Evolutionary conservation across 352 stramenopile species (phyloP).

Genomic region (Phytophthora kernoviae): DNA sequence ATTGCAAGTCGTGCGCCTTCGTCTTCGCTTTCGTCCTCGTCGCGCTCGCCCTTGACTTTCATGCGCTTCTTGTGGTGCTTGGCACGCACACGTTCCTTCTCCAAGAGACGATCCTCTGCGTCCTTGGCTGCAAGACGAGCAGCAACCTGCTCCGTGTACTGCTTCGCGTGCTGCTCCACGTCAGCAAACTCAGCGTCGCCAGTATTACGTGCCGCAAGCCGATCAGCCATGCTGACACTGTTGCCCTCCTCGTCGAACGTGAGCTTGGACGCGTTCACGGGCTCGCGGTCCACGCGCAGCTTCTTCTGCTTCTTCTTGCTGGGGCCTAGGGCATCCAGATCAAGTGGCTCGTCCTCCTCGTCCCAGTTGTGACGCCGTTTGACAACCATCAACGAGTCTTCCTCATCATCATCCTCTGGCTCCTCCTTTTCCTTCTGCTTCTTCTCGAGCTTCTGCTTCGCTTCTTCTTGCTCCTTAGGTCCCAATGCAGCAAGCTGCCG

Average conservation of each 20-base stretch:
- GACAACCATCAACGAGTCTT: slow-evolving; percentile 93
- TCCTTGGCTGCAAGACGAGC: slow-evolving; percentile 81
- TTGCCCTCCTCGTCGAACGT: slow-evolving; percentile 96
- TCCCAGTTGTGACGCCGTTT: slow-evolving; percentile 91
- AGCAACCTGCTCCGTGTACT: slow-evolving; percentile 67
- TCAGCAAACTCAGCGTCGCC: slow-evolving; percentile 59
- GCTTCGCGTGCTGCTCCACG: slow-evolving; percentile 66
- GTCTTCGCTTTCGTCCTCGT: slow-evolving; percentile 35
- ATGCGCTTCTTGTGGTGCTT: slow-evolving; percentile 91
- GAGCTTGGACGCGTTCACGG: slow-evolving; percentile 80
- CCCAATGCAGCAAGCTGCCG: slow-evolving; percentile 63
- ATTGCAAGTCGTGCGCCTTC: slow-evolving; percentile 39
- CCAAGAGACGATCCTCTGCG: slow-evolving; percentile 71
- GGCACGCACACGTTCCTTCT: slow-evolving; percentile 88
- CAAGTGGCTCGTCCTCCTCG: slow-evolving; percentile 53
- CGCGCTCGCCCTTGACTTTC: slow-evolving; percentile 80
- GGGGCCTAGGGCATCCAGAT: slow-evolving; percentile 56
- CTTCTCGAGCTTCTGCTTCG: slow-evolving; percentile 36
- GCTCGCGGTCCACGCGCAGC: slow-evolving; percentile 75
- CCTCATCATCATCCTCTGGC: slow-evolving; percentile 65
- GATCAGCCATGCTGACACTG: slow-evolving; percentile 62
- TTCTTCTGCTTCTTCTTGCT: slow-evolving; percentile 91
- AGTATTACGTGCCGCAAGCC: slow-evolving; percentile 52
- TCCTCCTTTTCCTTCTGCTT: slow-evolving; percentile 35
- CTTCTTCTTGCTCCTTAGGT: slow-evolving; percentile 35